Conservation (phyloP, 2,329 filamentous ascomycete species). For the Lecanosticta acicola region DNA sequence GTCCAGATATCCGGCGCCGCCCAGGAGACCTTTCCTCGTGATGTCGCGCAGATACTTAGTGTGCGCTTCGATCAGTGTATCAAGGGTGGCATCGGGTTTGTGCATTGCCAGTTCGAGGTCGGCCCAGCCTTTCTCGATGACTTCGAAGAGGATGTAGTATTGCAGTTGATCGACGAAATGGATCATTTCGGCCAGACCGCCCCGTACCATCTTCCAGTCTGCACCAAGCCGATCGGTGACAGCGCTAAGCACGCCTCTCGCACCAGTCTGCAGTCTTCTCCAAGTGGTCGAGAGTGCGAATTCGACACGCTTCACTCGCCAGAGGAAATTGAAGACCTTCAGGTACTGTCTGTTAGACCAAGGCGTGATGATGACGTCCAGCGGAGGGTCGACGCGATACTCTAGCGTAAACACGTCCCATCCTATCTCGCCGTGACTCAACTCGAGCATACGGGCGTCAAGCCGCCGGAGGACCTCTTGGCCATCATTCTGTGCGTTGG, state of each 20-base stretch:
- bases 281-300: constrained; percentile 87
- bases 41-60: constrained; percentile 86
- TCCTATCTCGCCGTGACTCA: constrained; percentile 92
- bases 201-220: constrained; percentile 87
- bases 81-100: constrained; percentile 75
- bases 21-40: constrained; percentile 90
- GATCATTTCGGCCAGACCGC: constrained; percentile 92
- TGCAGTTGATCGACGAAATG: constrained; percentile 96
- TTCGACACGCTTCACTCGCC: constrained; percentile 96
- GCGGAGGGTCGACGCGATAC: constrained; percentile 94
- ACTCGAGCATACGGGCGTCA: constrained; percentile 95
- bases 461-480: constrained; percentile 84
- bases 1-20: constrained; percentile 53
- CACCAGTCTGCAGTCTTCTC: constrained; percentile 92
- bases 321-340: constrained; percentile 98
- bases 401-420: constrained; percentile 99
- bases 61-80: constrained; percentile 91
- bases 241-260: constrained; percentile 79
- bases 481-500: constrained; percentile 92
- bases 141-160: constrained; percentile 97
- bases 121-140: constrained; percentile 94
- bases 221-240: constrained; percentile 55
- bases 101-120: constrained; percentile 76
- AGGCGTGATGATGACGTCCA: constrained; percentile 94
- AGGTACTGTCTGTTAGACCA: constrained; percentile 95